Conservation (phyloP, 768 basidiomycete genomes). For the Crassisporium funariophilum region DNA sequence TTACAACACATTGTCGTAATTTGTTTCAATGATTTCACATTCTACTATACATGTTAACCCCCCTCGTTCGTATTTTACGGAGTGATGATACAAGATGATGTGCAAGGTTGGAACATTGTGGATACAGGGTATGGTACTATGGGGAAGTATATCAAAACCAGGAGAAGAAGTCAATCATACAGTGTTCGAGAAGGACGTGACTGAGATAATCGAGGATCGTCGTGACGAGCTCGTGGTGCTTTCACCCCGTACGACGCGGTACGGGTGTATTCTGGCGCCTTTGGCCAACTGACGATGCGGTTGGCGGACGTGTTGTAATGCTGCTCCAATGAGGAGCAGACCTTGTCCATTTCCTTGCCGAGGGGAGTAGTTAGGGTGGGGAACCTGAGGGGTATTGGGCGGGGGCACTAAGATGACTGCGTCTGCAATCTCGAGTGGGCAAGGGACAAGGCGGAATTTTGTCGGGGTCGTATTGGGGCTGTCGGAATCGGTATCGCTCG, state of each 20-base stretch:
- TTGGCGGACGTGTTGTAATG: slow-evolving; percentile 47
- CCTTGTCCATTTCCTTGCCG: slow-evolving; percentile 25
- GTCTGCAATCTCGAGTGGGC: slow-evolving; percentile 53
- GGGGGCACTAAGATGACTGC: slow-evolving; percentile 51
- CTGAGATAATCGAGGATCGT: slow-evolving; percentile 18
- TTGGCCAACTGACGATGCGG: slow-evolving; percentile 40
- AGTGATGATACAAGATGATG: slow-evolving; percentile 9
- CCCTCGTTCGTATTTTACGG: slow-evolving; percentile 4
- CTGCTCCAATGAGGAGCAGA: slow-evolving; percentile 52
- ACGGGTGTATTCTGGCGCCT: slow-evolving; percentile 58
- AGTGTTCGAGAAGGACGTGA: slow-evolving; percentile 8
- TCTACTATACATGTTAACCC: not conserved
- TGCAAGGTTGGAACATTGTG: slow-evolving; percentile 1
- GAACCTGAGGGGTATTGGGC: slow-evolving; percentile 12
- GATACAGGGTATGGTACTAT: slow-evolving; percentile 10
- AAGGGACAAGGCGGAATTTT: slow-evolving; percentile 48
- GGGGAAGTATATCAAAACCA: slow-evolving; percentile 3
- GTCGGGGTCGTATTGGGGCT: slow-evolving; percentile 11
- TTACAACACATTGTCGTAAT: not conserved
- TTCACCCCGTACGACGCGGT: slow-evolving; percentile 29
- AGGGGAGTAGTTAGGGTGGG: slow-evolving; percentile 14
- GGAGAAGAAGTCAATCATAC: slow-evolving; percentile 3
- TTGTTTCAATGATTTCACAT: not conserved
- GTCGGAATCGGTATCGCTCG: slow-evolving; percentile 8
- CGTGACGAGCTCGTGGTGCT: slow-evolving; percentile 4